These are phyloP conservation scores for Neonectria faginata DNA, from an alignment of 2,329 filamentous ascomycete genomes.

Conservation along the genomic window DNA sequence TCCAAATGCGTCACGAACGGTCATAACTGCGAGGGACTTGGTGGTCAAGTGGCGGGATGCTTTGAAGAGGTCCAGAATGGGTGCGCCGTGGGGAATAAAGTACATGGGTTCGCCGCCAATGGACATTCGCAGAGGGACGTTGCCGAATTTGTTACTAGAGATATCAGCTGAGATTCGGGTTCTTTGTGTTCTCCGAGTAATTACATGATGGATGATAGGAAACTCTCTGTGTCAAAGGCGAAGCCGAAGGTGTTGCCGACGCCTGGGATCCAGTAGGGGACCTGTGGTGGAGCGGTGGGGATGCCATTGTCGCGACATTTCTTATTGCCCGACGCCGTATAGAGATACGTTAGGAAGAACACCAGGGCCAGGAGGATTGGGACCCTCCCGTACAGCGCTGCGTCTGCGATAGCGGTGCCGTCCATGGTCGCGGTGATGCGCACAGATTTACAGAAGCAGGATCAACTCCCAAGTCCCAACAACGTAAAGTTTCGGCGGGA, in stretches of 20 bases:
- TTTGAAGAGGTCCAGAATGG: conserved; percentile 33
- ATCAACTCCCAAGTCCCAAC: background rate
- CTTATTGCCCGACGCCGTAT: conserved; percentile 20
- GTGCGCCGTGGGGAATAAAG: conserved; percentile 35
- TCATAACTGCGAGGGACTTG: conserved; percentile 29
- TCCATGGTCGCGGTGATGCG: background rate
- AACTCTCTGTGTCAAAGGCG: conserved; percentile 32
- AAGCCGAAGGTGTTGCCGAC: conserved; percentile 34
- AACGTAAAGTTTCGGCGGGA: background rate
- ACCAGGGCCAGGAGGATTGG: conserved; percentile 11
- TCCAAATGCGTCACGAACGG: conserved; percentile 35
- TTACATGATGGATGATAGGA: conserved; percentile 30
- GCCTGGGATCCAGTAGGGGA: conserved; percentile 35
- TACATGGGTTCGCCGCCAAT: conserved; percentile 35
- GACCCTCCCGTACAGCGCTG: background rate
- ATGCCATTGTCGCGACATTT: conserved; percentile 6
- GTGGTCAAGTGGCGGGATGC: conserved; percentile 31
- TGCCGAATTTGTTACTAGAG: conserved; percentile 34
- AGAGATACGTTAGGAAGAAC: conserved; percentile 27
- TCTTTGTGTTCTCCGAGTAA: rapidly evolving
- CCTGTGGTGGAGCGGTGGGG: conserved; percentile 26
- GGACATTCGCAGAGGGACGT: conserved; percentile 32
- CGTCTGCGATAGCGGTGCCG: background rate
- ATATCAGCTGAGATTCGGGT: background rate
- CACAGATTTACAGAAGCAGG: background rate